Evolutionary conservation across 352 stramenopile species (phyloP).

Genomic region (Phytophthora pisi): DNA sequence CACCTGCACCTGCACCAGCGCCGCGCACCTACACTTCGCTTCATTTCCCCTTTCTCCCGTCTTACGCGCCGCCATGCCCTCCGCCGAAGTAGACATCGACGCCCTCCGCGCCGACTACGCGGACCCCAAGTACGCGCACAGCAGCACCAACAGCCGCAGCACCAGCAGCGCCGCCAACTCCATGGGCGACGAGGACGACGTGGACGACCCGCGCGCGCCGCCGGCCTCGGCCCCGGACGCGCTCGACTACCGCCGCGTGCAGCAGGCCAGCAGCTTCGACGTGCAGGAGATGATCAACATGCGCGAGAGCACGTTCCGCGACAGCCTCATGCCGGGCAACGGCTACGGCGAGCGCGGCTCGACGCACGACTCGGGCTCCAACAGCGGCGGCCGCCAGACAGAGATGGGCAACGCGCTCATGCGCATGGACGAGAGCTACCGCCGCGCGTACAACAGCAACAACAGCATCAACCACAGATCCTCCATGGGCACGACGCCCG

Average conservation of each 20-base stretch:
- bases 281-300: slow-evolving; percentile 65
- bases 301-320: slow-evolving; percentile 54
- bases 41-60: slow-evolving; percentile 4
- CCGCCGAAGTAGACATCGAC: slow-evolving; percentile 51
- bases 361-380: slow-evolving; percentile 25
- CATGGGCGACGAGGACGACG: slow-evolving; percentile 37
- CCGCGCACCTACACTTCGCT: too few relatives aligned
- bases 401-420: slow-evolving; percentile 76
- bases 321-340: slow-evolving; percentile 50
- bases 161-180: slow-evolving; percentile 38
- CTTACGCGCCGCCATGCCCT: slow-evolving; percentile 26
- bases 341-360: slow-evolving; percentile 17
- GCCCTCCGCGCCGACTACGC: slow-evolving; percentile 30
- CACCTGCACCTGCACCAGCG: too few relatives aligned
- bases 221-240: slow-evolving; percentile 13
- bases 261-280: slow-evolving; percentile 62
- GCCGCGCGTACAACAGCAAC: slow-evolving; percentile 43
- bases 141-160: slow-evolving; percentile 30
- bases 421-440: slow-evolving; percentile 76
- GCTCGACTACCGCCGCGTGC: slow-evolving; percentile 34
- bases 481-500: slow-evolving; percentile 24
- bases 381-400: slow-evolving; percentile 37
- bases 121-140: slow-evolving; percentile 21
- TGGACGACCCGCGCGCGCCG: slow-evolving; percentile 17
- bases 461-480: not conserved